Percentiles rank a stretch among this genome's conserved stretches.
Conservation (phyloP, 441 rosid species). For the Syzygium malaccense region DNA sequence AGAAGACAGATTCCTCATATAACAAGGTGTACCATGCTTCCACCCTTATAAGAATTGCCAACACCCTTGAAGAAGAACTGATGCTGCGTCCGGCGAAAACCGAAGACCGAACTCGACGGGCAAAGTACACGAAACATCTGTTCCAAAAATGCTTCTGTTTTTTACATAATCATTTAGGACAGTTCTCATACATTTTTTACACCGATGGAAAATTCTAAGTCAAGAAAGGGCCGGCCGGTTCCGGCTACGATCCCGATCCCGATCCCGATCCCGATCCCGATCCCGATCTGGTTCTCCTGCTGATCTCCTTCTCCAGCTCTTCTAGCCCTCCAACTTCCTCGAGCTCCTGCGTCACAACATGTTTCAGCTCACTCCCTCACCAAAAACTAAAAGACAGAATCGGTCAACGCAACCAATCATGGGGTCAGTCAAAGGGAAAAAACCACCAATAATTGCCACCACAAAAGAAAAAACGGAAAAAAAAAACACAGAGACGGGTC, state of each 20-base stretch:
- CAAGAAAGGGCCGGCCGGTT: not conserved
- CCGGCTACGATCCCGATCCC: not conserved
- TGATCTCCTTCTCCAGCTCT: slow-evolving; percentile 75
- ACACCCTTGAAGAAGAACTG: not conserved
- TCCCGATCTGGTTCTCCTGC: slow-evolving; percentile 36
- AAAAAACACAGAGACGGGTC: not conserved
- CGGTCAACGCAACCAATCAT: not conserved
- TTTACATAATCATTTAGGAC: not conserved
- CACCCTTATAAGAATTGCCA: not conserved
- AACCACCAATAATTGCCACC: not conserved
- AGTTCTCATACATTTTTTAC: not conserved
- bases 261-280: not conserved
- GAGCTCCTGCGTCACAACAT: slow-evolving; percentile 40
- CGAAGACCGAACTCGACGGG: not conserved
- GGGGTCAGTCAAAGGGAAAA: not conserved
- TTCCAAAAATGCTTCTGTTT: not conserved
- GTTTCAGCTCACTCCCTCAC: not conserved
- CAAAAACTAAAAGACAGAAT: too few species aligned
- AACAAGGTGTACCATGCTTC: not conserved
- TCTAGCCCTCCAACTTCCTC: slow-evolving; percentile 80
- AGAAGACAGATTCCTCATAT: not conserved
- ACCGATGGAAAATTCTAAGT: not conserved
- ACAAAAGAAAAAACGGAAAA: too few species aligned
- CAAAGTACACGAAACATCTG: not conserved
- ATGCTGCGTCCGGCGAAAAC: not conserved